Conservation (phyloP, 768 basidiomycete genomes). For the Mycena floridula region DNA sequence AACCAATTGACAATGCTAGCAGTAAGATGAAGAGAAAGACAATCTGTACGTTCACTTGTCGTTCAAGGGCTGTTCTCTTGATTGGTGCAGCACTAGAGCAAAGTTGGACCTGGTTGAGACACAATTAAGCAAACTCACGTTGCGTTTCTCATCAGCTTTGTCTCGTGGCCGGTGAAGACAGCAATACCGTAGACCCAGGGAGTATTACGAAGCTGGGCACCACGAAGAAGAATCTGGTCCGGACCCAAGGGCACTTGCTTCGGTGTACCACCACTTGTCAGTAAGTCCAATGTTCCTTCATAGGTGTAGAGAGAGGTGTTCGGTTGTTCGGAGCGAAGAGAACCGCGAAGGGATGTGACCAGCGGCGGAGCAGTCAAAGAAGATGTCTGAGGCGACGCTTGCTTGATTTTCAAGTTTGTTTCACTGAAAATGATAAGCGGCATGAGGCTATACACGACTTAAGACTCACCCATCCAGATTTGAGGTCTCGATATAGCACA, state of each 20-base stretch:
- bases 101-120: neutral
- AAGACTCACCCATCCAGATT: constrained; percentile 86
- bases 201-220: constrained; percentile 94
- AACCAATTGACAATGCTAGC: constrained; percentile 82
- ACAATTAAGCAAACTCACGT: constrained; percentile 55
- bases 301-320: constrained; percentile 98
- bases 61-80: constrained; percentile 93
- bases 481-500: constrained; percentile 97
- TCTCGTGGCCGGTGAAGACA: constrained; percentile 96
- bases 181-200: constrained; percentile 93
- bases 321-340: constrained; percentile 90
- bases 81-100: constrained; percentile 83
- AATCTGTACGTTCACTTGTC: constrained; percentile 94
- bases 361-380: constrained; percentile 71
- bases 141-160: constrained; percentile 96
- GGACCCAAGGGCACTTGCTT: constrained; percentile 89
- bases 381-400: constrained; percentile 80
- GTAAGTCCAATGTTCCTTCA: constrained; percentile 72
- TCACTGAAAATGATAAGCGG: constrained; percentile 47
- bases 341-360: constrained; percentile 69
- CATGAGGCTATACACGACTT: constrained; percentile 1
- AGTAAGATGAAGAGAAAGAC: constrained; percentile 89
- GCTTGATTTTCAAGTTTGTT: constrained; percentile 98
- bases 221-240: constrained; percentile 89
- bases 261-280: constrained; percentile 50